Base-by-base conservation (phyloP, 768 basidiomycete genomes). In the Mycena indigotica region DNA sequence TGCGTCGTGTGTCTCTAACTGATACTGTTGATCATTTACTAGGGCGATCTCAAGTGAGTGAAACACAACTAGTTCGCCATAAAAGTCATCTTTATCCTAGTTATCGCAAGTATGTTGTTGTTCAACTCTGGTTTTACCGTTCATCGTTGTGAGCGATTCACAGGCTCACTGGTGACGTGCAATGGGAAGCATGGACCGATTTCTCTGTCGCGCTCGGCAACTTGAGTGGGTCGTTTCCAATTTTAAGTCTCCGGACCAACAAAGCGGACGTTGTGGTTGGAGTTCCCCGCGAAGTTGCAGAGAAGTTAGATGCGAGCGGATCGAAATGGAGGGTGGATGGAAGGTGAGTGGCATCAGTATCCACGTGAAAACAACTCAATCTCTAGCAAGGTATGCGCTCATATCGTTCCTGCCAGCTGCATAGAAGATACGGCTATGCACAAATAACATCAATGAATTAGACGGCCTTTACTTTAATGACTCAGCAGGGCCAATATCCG, bases 221-320 rank as follows among this genome's bases (percentile, higher is more conserved):
- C 2, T 72, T 98, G 10, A 83, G 84, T 0, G 89, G 91, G 1
- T 75, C 86, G 8, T 91, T 96, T 73, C 88, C 90, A 0, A 68
- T 97, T 6, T 73, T 98, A 24, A 93, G 91, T 66, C 74, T 98
- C 57, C 82, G 96, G 17, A 98, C 96, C 1, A 93, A 89, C 77
- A 99, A 99, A 71, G 96, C 96, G 0, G 95, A 98, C 67, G 94
- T 97, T 2, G 89, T 87, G 5, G 93, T 92, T 24, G 96, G 93
- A 0, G 78, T 99, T 2, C 73, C 80, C 1, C 77, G 84, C 63
- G 87, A 86, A 0, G 73, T 85, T 1, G 92, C 84, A 1, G 87
- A 89, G 58, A 74, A 78, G 50, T 73, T 95, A 3, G 89, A 94
- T 65, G 71, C 72, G 28, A 80, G 77, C 45, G 86, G 77, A 5